These are phyloP conservation scores for Gossypium lobatum DNA, from an alignment of 441 rosid genomes.

Conservation along the genomic window DNA sequence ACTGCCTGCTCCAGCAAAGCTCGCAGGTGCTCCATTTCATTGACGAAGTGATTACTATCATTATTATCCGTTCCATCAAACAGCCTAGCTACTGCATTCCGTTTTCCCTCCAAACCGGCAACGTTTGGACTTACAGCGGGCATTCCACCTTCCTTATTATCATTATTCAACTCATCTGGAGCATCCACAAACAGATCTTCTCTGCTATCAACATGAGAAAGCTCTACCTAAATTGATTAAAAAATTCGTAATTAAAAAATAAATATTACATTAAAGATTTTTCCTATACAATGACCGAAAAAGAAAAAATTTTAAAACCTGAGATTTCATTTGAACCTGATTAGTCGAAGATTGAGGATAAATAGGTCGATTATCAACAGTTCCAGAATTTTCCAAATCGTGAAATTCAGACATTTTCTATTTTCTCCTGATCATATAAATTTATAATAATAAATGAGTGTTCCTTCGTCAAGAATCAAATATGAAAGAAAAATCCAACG, in stretches of 20 bases:
- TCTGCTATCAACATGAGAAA: conserved; percentile 41
- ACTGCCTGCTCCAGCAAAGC: conserved; percentile 30
- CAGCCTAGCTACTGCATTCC: conserved; percentile 15
- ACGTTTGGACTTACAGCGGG: conserved; percentile 6
- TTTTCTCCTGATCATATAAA: conserved; percentile 14
- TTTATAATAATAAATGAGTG: conserved; percentile 14
- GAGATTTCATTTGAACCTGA: conserved; percentile 30
- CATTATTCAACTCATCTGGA: conserved; percentile 55
- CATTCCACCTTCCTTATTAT: conserved; percentile 22
- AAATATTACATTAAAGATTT: neutral
- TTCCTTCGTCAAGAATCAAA: conserved; percentile 15
- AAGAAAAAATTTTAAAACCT: neutral
- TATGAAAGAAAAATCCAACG: conserved; percentile 14
- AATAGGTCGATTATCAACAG: neutral
- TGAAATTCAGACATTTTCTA: conserved; percentile 41
- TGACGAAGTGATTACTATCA: conserved; percentile 8
- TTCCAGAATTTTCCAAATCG: conserved; percentile 25
- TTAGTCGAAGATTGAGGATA: conserved; percentile 11
- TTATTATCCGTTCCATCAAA: conserved; percentile 21
- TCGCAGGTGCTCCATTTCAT: conserved; percentile 27
- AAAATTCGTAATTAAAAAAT: neutral
- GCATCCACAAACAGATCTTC: conserved; percentile 96
- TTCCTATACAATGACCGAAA: neutral
- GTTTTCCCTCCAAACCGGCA: conserved; percentile 10
- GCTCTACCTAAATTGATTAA: conserved; percentile 23